These are phyloP conservation scores for Limnomonas spitsbergensis DNA, from an alignment of 139 green algal genomes.

Conservation along the genomic window DNA sequence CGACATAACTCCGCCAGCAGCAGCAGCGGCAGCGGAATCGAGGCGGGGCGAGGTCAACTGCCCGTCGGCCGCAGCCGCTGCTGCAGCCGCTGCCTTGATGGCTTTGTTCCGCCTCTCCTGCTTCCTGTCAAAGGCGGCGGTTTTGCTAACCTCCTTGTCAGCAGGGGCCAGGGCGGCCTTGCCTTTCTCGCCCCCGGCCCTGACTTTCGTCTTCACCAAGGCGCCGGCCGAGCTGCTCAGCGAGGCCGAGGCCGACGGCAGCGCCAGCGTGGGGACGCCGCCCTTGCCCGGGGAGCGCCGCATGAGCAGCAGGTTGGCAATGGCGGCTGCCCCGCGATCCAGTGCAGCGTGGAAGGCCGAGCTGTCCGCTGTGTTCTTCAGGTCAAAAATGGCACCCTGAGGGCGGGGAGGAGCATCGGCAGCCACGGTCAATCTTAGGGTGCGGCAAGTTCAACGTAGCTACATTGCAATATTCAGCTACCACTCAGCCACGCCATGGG, in stretches of 20 bases:
- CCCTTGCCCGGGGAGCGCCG: neutral
- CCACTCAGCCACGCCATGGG: too few species aligned
- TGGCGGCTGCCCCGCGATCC: constrained; percentile 37
- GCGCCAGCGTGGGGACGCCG: too few species aligned
- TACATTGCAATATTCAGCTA: too few species aligned
- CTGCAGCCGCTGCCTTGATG: neutral
- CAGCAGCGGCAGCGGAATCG: too few species aligned
- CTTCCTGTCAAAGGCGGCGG: constrained; percentile 7
- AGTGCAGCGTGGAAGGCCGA: constrained; percentile 38
- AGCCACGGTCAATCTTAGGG: neutral
- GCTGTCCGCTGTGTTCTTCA: constrained; percentile 46
- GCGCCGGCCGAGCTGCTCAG: too few species aligned
- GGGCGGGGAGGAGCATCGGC: neutral
- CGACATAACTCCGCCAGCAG: too few species aligned
- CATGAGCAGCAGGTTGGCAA: constrained; percentile 15
- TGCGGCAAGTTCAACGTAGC: too few species aligned
- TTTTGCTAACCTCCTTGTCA: too few species aligned
- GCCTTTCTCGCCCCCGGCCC: constrained; percentile 2
- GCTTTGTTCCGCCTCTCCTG: neutral
- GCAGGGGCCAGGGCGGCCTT: neutral
- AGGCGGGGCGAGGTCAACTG: neutral
- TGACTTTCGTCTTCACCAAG: neutral
- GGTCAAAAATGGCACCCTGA: constrained; percentile 36
- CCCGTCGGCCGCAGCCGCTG: neutral
- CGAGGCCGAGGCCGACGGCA: neutral